Conservation (phyloP, 768 basidiomycete species). For the Imleria badia region DNA sequence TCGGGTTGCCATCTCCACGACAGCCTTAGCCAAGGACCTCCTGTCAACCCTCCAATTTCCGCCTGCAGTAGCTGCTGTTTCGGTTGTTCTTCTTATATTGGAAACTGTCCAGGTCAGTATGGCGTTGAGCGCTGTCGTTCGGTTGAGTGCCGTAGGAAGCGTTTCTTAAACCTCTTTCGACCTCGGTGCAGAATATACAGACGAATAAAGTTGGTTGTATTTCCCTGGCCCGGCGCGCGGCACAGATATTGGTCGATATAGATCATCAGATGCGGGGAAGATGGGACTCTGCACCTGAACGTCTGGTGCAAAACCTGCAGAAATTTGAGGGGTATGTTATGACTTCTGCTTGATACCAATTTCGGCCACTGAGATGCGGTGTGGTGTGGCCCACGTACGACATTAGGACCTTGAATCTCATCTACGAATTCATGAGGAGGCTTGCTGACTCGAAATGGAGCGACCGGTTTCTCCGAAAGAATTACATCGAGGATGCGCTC, state of each 20-base stretch:
- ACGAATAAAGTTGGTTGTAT: conserved; percentile 41
- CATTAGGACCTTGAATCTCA: conserved; percentile 38
- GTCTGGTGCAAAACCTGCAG: conserved; percentile 39
- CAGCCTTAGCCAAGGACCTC: conserved; percentile 31
- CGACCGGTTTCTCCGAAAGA: conserved; percentile 40
- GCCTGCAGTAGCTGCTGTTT: conserved; percentile 41
- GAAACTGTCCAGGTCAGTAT: conserved; percentile 44
- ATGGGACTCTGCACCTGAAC: conserved; percentile 43
- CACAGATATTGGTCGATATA: conserved; percentile 43
- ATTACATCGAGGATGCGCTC: conserved; percentile 41
- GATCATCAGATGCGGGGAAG: conserved; percentile 45
- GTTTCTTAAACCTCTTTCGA: neutral
- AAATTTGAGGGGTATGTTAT: conserved; percentile 41
- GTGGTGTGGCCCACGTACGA: neutral
- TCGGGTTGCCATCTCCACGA: conserved; percentile 30
- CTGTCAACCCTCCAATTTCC: conserved; percentile 40
- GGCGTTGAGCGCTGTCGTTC: neutral
- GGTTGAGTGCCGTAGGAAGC: neutral
- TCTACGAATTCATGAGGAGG: conserved; percentile 40
- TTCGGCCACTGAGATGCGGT: neutral
- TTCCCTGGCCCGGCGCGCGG: conserved; percentile 40
- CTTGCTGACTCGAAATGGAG: conserved; percentile 43
- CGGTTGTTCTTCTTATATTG: conserved; percentile 42
- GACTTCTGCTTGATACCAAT: neutral
- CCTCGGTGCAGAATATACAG: conserved; percentile 27